phyloP scores from a whole-genome alignment of 768 basidiomycete genomes.

The Termitomyces sp. region DNA sequence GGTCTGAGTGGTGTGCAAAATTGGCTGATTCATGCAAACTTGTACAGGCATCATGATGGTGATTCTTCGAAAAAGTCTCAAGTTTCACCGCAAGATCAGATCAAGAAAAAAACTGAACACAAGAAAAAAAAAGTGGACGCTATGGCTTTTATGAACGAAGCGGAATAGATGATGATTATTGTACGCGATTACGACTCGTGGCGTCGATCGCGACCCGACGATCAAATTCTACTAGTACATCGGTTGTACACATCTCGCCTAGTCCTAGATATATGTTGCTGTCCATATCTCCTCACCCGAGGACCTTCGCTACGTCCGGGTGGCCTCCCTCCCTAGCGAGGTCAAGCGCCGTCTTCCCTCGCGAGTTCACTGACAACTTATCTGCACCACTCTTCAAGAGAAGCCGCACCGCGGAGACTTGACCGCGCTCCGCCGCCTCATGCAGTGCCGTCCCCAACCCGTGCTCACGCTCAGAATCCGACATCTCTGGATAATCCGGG shows the following conservation, averaged over 20 bases:
- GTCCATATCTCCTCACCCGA: background rate
- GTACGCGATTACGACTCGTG: too few species aligned
- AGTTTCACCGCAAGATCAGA: too few species aligned
- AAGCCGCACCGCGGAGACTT: constrained; percentile 8
- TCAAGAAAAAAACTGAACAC: too few species aligned
- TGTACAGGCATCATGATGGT: too few species aligned
- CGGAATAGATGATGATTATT: too few species aligned
- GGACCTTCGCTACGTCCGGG: background rate
- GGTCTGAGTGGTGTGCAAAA: too few species aligned
- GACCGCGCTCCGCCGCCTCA: constrained; percentile 14
- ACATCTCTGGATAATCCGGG: constrained; percentile 12
- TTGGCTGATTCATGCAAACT: too few species aligned
- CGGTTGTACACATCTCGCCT: background rate
- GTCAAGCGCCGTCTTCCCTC: constrained; percentile 9
- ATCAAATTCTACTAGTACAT: background rate
- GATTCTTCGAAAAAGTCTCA: too few species aligned
- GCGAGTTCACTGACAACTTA: constrained; percentile 2
- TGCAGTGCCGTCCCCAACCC: constrained; percentile 20
- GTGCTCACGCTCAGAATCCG: constrained; percentile 9
- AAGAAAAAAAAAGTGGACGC: too few species aligned
- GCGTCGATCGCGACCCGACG: too few species aligned
- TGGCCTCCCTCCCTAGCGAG: constrained; percentile 1
- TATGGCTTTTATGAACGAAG: too few species aligned
- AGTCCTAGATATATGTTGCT: background rate
- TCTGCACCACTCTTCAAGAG: constrained; percentile 7